A percentile compares a stretch with the other conserved stretches of the same genome.
Conservation (phyloP, 495 filamentous ascomycete species). For the Neurospora sp. region DNA sequence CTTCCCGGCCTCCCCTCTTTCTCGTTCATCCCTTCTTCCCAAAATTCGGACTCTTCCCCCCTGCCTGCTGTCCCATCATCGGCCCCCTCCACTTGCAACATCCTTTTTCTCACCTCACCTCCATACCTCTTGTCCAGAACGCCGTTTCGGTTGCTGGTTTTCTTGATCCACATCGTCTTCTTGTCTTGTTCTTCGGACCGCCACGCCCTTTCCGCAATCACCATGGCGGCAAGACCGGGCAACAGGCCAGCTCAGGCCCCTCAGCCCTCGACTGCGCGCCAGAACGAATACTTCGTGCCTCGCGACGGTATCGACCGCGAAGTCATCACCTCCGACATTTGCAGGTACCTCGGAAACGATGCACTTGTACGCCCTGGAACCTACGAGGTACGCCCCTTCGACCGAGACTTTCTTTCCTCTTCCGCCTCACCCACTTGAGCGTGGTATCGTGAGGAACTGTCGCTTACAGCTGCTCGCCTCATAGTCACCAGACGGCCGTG, state of each 20-base stretch:
- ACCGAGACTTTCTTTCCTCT: neutral
- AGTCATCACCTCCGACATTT: slow-evolving; percentile 91
- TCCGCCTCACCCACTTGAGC: slow-evolving; percentile 6
- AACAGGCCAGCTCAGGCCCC: slow-evolving; percentile 31
- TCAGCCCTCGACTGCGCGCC: slow-evolving; percentile 39
- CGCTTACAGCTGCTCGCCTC: slow-evolving; percentile 9
- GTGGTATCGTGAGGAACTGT: neutral
- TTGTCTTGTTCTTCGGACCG: neutral
- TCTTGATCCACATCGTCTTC: neutral
- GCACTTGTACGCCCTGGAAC: slow-evolving; percentile 77
- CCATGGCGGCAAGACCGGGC: slow-evolving; percentile 28
- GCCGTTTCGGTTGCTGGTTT: slow-evolving; percentile 1
- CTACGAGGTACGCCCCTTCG: slow-evolving; percentile 54
- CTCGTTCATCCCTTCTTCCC: slow-evolving; percentile 8
- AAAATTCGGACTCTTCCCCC: slow-evolving; percentile 4
- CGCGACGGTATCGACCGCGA: slow-evolving; percentile 87
- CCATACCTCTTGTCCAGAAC: slow-evolving; percentile 6
- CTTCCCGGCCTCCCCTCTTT: slow-evolving; percentile 7
- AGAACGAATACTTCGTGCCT: slow-evolving; percentile 79
- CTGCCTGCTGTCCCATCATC: slow-evolving; percentile 8
- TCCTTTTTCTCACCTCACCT: slow-evolving; percentile 10
- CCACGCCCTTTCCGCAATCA: neutral
- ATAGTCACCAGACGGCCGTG: slow-evolving; percentile 44
- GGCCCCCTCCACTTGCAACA: neutral
- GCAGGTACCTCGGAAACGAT: slow-evolving; percentile 87